Base-by-base conservation (phyloP, 78 protist genomes). In the Corallochytrium limacisporum region DNA sequence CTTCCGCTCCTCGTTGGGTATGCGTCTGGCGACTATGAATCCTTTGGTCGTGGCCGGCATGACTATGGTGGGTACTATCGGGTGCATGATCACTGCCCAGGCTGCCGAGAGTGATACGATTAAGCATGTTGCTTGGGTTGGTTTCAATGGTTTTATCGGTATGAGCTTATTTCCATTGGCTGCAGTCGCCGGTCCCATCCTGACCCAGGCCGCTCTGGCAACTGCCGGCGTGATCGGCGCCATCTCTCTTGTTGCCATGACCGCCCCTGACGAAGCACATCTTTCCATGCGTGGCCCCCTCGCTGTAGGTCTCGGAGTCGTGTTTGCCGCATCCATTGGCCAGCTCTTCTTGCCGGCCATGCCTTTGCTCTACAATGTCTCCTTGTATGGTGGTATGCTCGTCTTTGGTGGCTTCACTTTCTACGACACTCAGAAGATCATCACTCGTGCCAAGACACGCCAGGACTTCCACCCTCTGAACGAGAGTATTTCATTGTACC, bases 391-490 rank as follows among this genome's bases (percentile, higher is more conserved):
- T n/a, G 69, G 69, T 1, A 13, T 63, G 69, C 36, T 32, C 16
- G 69, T 63, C 24, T 63, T 63, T 46, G 69, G 69, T 35, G 69
- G 69, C 16, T 46, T 63, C 0, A 63, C 69, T 18, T 63, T 22
- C 15, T 51, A 18, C 54, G 69, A 63, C 54, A 63, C 69, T 12
- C 69, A 63, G 54, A 22, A 13, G 16, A 40, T 63, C 48, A 63
- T 63, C 31, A 28, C 12, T 8, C 18, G 26, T 7, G 69, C 69
- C 12, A 63, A 46, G 0, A 51, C 8, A 16, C 47, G 15, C 15
- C 33, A 13, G 22, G 8, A 51, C 15, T 63, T 18, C 62, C 16
- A 63, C 54, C 69, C 69, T 0, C 37, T 63, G 31, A 16, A 20
- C 13, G 54, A 12, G 26, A 26, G 42, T 46, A 46, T 63, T 24